Evolutionary conservation across 2,329 filamentous ascomycete species (phyloP).

Genomic region (Talaromyces verruculosus): DNA sequence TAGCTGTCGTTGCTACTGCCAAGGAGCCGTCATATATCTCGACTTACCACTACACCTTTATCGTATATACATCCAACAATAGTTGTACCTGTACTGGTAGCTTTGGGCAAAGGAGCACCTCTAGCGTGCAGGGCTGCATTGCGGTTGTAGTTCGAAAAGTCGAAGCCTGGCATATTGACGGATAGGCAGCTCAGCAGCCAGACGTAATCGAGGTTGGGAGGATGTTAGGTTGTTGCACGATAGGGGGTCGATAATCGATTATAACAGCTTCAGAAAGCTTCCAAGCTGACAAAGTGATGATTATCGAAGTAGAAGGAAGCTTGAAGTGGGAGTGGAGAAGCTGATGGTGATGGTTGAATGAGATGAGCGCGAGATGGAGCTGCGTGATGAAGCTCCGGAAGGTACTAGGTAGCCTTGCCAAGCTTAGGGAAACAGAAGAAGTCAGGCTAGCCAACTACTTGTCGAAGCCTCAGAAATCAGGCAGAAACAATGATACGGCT

Average conservation of each 20-base stretch:
- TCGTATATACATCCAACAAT: constrained; percentile 97
- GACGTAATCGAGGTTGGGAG: constrained; percentile 10
- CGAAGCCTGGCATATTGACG: constrained; percentile 85
- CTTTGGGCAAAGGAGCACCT: constrained; percentile 93
- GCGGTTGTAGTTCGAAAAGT: constrained; percentile 99
- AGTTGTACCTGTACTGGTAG: constrained; percentile 96
- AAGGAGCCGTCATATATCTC: constrained; percentile 40
- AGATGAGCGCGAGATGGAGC: constrained; percentile 38
- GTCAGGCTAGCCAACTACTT: background rate
- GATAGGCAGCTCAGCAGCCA: constrained; percentile 24
- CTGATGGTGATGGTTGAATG: constrained; percentile 34
- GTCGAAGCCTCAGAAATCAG: background rate
- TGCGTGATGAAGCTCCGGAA: constrained; percentile 45
- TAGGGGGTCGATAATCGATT: background rate
- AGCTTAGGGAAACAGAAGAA: constrained; percentile 8
- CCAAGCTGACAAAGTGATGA: constrained; percentile 28
- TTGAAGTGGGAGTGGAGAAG: constrained; percentile 23
- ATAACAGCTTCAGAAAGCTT: background rate
- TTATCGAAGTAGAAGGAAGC: constrained; percentile 35
- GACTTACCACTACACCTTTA: constrained; percentile 80
- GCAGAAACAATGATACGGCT: background rate
- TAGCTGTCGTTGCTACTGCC: background rate
- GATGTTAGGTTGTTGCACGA: background rate
- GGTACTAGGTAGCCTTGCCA: constrained; percentile 32
- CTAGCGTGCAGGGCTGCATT: constrained; percentile 93